Evolutionary conservation across 768 basidiomycete species (phyloP).

Genomic region (Mycena venus): DNA sequence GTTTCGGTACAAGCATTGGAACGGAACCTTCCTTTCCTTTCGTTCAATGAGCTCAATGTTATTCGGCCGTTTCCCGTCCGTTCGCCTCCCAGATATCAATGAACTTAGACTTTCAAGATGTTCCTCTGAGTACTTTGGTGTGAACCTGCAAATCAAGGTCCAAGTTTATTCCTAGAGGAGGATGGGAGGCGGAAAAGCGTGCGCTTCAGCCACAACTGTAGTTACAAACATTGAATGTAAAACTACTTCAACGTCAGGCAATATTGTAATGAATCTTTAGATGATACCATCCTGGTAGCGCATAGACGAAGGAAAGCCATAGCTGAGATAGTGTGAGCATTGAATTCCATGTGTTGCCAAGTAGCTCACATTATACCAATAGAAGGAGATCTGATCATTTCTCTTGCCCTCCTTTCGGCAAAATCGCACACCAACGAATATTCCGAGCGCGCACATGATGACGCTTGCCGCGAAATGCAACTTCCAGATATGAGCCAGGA

Average conservation of each 20-base stretch:
- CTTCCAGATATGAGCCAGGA: neutral
- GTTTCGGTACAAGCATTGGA: too few species aligned
- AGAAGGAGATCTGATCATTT: neutral
- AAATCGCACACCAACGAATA: neutral
- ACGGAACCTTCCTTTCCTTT: too few species aligned
- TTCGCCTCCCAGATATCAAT: too few species aligned
- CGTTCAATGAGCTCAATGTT: too few species aligned
- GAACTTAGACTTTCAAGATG: too few species aligned
- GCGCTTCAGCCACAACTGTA: too few species aligned
- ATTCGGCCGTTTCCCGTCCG: too few species aligned
- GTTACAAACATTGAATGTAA: neutral
- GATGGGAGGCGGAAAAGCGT: too few species aligned
- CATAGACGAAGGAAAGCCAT: neutral
- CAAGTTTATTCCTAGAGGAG: too few species aligned
- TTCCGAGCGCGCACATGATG: neutral
- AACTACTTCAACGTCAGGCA: neutral
- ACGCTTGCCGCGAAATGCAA: neutral
- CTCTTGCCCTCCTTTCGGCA: neutral
- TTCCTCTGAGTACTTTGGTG: too few species aligned
- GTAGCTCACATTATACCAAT: conserved; percentile 2
- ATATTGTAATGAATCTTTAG: neutral
- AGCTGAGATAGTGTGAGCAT: neutral
- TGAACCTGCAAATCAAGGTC: too few species aligned
- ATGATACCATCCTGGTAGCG: neutral
- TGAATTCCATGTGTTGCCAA: neutral